Conservation (phyloP, 805 yeast species). For the Candida chauliodis region DNA sequence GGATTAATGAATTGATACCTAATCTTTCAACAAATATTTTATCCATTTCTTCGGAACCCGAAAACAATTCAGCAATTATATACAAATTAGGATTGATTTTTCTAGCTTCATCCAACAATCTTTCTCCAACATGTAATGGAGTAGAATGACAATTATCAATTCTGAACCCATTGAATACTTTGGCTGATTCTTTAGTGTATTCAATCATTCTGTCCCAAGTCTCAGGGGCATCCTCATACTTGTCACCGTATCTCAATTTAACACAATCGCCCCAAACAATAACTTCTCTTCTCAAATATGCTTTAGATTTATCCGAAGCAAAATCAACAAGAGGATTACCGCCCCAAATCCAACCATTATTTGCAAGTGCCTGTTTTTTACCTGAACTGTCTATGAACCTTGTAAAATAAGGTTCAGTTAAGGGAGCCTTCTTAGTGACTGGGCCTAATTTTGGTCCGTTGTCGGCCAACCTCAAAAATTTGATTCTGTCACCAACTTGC, state of each 20-base stretch:
- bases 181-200: constrained; percentile 71
- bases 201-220: constrained; percentile 85
- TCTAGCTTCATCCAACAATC: constrained; percentile 83
- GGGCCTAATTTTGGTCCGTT: constrained; percentile 82
- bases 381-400: constrained; percentile 55
- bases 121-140: constrained; percentile 91
- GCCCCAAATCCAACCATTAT: constrained; percentile 99
- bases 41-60: constrained; percentile 91
- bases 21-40: constrained; percentile 85
- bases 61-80: constrained; percentile 90
- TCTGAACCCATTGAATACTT: constrained; percentile 79
- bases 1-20: constrained; percentile 81
- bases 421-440: constrained; percentile 47
- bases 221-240: constrained; percentile 80
- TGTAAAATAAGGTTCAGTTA: constrained; percentile 87
- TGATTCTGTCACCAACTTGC: constrained; percentile 74
- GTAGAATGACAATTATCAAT: constrained; percentile 96
- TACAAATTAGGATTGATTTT: constrained; percentile 78
- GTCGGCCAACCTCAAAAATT: constrained; percentile 69
- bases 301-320: constrained; percentile 75
- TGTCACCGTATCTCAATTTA: constrained; percentile 78
- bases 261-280: constrained; percentile 98
- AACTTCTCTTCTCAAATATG: constrained; percentile 86
- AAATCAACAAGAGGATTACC: constrained; percentile 92
- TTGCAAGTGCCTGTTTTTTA: constrained; percentile 69